Base-by-base conservation (phyloP, 73 alveolate genomes). In the Paramecium octaurelia region DNA sequence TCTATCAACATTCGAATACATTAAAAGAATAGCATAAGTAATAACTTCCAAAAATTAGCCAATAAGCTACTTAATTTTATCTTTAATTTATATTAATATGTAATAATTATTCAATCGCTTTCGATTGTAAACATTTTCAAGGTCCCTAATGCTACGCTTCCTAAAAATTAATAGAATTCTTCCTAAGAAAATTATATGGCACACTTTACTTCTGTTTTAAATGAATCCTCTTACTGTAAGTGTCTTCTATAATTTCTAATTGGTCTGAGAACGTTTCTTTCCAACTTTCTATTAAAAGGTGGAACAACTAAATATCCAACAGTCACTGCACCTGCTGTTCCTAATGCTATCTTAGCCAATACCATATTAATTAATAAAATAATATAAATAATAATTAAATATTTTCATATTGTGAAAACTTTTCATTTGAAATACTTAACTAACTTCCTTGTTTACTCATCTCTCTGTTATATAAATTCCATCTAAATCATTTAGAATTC, bases 401-500 rank as follows among this genome's bases (percentile, higher is more conserved):
- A 54, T 54, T 54, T 54, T 54, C 86, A 71, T 88, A 93, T 73
- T 93, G 84, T 8, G 95, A 88, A n/a, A n/a, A n/a, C n/a, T n/a
- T n/a, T n/a, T 27, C 31, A 27, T 1, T 27, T 27, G 31, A 27
- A 27, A 27, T 27, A 95, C 94, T 88, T 94, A 89, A 94, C 98
- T 21, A 95, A 85, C 59, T n/a, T n/a, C n/a, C n/a, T n/a, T n/a
- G n/a, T n/a, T n/a, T n/a, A n/a, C n/a, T n/a, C n/a, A n/a, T n/a
- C n/a, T n/a, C n/a, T n/a, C n/a, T n/a, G n/a, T n/a, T n/a, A n/a
- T n/a, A n/a, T n/a, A n/a, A n/a, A n/a, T n/a, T n/a, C n/a, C n/a
- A n/a, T n/a, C n/a, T n/a, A n/a, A 95, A 24, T 90, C 88, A 43
- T 73, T 88, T 97, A 95, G 90, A 12, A 95, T 92, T 57, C 75